Conservation (phyloP, 306 rosid species). For the Prunus mongolica region DNA sequence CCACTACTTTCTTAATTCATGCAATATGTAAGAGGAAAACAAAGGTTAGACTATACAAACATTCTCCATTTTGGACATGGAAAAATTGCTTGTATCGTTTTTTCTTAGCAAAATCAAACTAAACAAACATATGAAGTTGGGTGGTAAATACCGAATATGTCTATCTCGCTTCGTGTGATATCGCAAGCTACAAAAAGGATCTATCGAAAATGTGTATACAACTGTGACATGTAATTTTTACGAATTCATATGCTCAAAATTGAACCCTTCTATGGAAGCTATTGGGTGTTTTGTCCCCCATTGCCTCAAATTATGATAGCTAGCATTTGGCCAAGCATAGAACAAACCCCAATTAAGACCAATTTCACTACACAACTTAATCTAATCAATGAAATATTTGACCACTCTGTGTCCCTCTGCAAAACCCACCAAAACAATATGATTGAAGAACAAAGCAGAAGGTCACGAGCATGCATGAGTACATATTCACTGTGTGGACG, state of each 20-base stretch:
- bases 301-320: neutral
- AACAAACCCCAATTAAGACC: neutral
- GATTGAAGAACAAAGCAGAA: neutral
- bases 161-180: neutral
- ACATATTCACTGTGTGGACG: neutral
- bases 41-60: neutral
- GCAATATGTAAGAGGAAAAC: neutral
- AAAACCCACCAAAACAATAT: neutral
- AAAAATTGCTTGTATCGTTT: neutral
- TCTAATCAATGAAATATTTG: neutral
- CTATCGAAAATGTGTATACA: no score
- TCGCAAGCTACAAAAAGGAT: no score
- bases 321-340: neutral
- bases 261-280: no score
- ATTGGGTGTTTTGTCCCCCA: neutral
- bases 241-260: no score
- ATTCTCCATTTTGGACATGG: neutral
- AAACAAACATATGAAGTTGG: neutral
- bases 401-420: neutral
- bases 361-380: neutral
- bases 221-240: no score
- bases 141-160: neutral
- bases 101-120: neutral
- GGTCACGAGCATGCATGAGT: neutral
- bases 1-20: neutral